These are phyloP conservation scores for Kazachstania sp. DNA, from an alignment of 1,139 yeast genomes.

Conservation along the genomic window DNA sequence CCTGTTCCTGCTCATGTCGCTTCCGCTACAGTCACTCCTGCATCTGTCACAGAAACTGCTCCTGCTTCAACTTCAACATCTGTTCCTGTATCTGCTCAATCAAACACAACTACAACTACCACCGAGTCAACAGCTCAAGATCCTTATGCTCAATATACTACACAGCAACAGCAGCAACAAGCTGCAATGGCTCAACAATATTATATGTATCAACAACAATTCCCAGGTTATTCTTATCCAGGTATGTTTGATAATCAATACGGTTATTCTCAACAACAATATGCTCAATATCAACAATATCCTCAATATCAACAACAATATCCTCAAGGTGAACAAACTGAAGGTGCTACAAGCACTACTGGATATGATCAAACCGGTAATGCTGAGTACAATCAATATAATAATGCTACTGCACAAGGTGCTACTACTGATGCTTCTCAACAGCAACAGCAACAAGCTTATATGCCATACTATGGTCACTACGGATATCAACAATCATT, in stretches of 20 bases:
- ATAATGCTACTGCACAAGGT: constrained; percentile 8
- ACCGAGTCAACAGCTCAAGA: not conserved
- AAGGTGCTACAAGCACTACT: constrained; percentile 8
- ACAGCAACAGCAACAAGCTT: constrained; percentile 15
- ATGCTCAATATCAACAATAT: constrained; percentile 13
- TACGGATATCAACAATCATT: constrained; percentile 29
- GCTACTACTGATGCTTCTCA: too few species aligned
- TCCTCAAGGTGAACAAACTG: constrained; percentile 9
- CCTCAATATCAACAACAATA: constrained; percentile 16
- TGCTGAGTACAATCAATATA: constrained; percentile 18
- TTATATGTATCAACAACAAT: constrained; percentile 29
- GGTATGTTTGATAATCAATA: constrained; percentile 30
- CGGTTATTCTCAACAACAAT: constrained; percentile 23
- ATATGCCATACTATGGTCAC: constrained; percentile 27
- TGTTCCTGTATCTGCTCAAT: not conserved
- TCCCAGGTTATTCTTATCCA: constrained; percentile 33
- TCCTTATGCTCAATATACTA: not conserved
- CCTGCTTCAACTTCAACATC: not conserved
- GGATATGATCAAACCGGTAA: constrained; percentile 13
- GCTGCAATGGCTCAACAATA: constrained; percentile 24
- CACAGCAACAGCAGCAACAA: constrained; percentile 8
- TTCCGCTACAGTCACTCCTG: not conserved
- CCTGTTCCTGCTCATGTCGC: constrained; percentile 1
- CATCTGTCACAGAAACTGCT: not conserved
- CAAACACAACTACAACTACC: not conserved